Conservation (phyloP, 1,284 basidiomycete species). For the Porogramme epimiltina region DNA sequence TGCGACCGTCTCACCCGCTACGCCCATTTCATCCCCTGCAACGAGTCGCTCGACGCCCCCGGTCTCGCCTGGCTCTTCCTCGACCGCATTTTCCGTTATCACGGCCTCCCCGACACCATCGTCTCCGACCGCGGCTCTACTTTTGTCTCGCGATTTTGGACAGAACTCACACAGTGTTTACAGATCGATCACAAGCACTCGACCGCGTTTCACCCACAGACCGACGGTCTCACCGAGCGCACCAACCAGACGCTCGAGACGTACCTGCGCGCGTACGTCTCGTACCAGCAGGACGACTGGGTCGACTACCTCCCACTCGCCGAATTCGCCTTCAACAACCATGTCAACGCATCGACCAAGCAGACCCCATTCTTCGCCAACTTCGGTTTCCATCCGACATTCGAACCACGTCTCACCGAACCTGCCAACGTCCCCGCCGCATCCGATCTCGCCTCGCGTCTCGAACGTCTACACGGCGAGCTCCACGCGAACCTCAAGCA, state of each 20-base stretch:
- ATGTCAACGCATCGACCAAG: slow-evolving; percentile 32
- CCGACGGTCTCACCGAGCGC: slow-evolving; percentile 39
- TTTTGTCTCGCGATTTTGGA: slow-evolving; percentile 47
- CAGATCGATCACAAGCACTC: slow-evolving; percentile 18
- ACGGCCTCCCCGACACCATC: slow-evolving; percentile 42
- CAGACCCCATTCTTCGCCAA: slow-evolving; percentile 45
- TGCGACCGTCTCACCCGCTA: slow-evolving; percentile 5
- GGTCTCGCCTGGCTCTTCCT: slow-evolving; percentile 29
- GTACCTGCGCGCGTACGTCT: slow-evolving; percentile 38
- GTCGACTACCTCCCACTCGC: slow-evolving; percentile 41
- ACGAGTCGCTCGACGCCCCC: slow-evolving; percentile 28
- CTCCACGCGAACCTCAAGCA: slow-evolving; percentile 29
- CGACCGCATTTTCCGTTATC: slow-evolving; percentile 17
- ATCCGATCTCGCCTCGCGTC: slow-evolving; percentile 18
- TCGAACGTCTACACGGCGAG: slow-evolving; percentile 26
- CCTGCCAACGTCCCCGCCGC: slow-evolving; percentile 8
- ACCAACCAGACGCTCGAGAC: slow-evolving; percentile 36
- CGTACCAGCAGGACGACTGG: slow-evolving; percentile 50
- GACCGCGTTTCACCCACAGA: slow-evolving; percentile 39
- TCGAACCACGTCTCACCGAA: slow-evolving; percentile 28
- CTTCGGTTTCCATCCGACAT: slow-evolving; percentile 35
- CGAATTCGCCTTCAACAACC: slow-evolving; percentile 37
- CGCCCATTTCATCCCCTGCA: slow-evolving; percentile 15
- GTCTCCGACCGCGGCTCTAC: slow-evolving; percentile 42
- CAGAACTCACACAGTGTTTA: slow-evolving; percentile 32